A percentile compares a stretch with the other conserved stretches of the same genome.
Conservation (phyloP, 306 rosid genomes). For the Gastrolobium bilobum region DNA sequence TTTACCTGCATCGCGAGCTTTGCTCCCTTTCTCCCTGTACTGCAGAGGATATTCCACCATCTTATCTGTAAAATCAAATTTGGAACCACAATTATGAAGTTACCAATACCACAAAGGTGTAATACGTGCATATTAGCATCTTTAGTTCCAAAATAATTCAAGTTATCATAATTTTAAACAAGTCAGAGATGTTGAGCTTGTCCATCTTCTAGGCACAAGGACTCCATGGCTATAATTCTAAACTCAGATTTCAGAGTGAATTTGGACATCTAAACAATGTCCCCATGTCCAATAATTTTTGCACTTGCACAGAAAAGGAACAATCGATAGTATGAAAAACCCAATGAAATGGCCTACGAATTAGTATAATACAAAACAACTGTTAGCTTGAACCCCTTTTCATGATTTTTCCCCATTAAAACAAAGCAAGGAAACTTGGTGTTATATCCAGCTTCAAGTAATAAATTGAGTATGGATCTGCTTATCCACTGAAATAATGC, state of each 20-base stretch:
- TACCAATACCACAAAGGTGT: conserved; percentile 14
- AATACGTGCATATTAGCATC: conserved; percentile 32
- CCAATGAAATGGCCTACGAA: conserved; percentile 4
- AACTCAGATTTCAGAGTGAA: conserved; percentile 24
- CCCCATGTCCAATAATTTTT: conserved; percentile 10
- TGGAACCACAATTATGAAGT: conserved; percentile 43
- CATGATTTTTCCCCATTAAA: background rate
- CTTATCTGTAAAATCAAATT: conserved; percentile 70
- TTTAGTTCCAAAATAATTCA: conserved; percentile 16
- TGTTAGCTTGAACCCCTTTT: conserved; percentile 33
- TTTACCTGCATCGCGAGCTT: conserved; percentile 74
- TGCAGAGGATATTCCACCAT: conserved; percentile 69
- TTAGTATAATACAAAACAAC: conserved; percentile 9
- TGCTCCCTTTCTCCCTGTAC: conserved; percentile 73
- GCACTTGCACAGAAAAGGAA: conserved; percentile 31
- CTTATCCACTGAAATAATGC: conserved; percentile 27
- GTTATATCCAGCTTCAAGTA: background rate
- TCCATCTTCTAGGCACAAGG: conserved; percentile 30
- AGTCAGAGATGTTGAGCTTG: conserved; percentile 32
- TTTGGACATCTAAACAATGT: background rate
- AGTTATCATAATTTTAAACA: conserved; percentile 23
- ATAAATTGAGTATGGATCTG: conserved; percentile 30
- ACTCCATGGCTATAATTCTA: conserved; percentile 1
- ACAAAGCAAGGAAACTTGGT: conserved; percentile 26
- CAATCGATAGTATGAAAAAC: background rate